Conservation (phyloP, 768 basidiomycete species). For the Roridomyces roridus region DNA sequence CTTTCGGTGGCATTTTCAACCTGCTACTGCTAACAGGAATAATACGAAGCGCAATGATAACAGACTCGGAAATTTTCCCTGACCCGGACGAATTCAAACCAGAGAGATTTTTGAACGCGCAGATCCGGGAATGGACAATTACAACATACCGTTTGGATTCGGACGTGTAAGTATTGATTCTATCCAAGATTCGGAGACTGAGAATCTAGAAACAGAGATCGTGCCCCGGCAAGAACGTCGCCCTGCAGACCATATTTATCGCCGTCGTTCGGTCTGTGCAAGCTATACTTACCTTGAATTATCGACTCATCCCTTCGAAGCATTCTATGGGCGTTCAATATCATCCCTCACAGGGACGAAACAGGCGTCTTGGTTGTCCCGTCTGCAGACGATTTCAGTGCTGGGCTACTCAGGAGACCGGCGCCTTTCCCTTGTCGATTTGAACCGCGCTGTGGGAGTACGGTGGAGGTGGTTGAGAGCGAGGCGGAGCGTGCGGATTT, state of each 20-base stretch:
- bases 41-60: conserved; percentile 7
- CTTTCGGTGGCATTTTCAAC: background rate
- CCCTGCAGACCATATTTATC: conserved; percentile 2
- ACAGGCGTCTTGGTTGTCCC: background rate
- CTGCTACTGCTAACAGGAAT: background rate
- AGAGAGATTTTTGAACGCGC: conserved; percentile 3
- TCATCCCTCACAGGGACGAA: background rate
- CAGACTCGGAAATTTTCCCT: conserved; percentile 4
- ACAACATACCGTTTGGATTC: conserved; percentile 8
- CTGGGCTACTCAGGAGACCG: background rate
- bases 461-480: background rate
- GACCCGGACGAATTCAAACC: conserved; percentile 11
- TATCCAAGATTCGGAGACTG: background rate
- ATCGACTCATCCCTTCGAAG: background rate
- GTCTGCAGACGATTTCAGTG: conserved; percentile 3
- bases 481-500: conserved; percentile 11
- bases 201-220: background rate
- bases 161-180: conserved; percentile 1
- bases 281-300: background rate
- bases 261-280: background rate
- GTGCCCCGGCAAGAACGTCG: conserved; percentile 6
- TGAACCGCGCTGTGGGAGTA: background rate
- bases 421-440: conserved; percentile 9
- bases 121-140: background rate
- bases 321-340: conserved; percentile 11